These are phyloP conservation scores for Penicillium glabrum DNA, from an alignment of 2,329 filamentous ascomycete genomes.

Conservation along the genomic window DNA sequence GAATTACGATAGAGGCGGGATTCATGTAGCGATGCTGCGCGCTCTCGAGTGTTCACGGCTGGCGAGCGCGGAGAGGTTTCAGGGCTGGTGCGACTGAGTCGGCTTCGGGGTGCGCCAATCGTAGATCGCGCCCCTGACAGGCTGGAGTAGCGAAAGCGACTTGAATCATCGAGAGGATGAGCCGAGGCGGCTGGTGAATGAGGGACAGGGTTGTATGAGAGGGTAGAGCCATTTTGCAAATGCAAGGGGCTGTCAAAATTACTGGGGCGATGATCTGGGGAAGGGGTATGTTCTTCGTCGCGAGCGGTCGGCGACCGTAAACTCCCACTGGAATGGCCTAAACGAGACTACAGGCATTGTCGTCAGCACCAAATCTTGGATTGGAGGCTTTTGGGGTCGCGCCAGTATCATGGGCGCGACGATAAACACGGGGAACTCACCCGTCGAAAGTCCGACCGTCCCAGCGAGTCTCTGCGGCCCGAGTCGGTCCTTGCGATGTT, in stretches of 20 bases:
- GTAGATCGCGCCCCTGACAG: constrained; percentile 36
- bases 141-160: constrained; percentile 34
- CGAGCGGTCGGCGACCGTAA: constrained; percentile 36
- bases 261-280: constrained; percentile 37
- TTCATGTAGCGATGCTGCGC: constrained; percentile 34
- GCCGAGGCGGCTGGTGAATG: constrained; percentile 34
- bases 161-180: constrained; percentile 41
- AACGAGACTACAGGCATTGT: constrained; percentile 31
- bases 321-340: constrained; percentile 35
- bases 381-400: constrained; percentile 3
- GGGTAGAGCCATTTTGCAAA: constrained; percentile 33
- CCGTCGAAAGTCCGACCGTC: constrained; percentile 39
- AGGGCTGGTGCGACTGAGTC: constrained; percentile 36
- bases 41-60: constrained; percentile 28
- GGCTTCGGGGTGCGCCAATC: constrained; percentile 37
- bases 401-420: constrained; percentile 1
- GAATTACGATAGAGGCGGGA: constrained; percentile 35
- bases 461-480: constrained; percentile 36
- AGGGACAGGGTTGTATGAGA: constrained; percentile 26
- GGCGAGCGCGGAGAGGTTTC: constrained; percentile 35
- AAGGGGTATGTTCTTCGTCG: constrained; percentile 35
- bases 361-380: neutral
- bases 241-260: constrained; percentile 36
- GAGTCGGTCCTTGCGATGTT: constrained; percentile 47
- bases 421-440: constrained; percentile 27